Evolutionary conservation across 129 eudicot species (phyloP).

Genomic region (Artemisia tridentata): DNA sequence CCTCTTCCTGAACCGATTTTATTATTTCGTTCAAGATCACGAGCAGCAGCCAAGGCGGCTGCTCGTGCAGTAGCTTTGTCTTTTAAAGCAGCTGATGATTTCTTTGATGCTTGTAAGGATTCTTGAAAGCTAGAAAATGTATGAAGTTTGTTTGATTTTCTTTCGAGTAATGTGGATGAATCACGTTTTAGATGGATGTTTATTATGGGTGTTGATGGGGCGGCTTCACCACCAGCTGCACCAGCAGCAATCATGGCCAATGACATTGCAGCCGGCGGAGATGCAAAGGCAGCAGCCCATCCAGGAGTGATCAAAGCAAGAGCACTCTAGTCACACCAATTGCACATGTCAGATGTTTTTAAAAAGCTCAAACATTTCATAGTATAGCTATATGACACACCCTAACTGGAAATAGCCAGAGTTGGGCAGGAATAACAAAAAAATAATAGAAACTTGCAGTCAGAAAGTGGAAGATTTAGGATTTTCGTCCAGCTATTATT

Average conservation of each 20-base stretch:
- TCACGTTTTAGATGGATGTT: slow-evolving; percentile 60
- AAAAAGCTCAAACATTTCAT: neutral
- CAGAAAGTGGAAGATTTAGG: too few relatives aligned
- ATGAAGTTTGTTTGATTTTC: slow-evolving; percentile 66
- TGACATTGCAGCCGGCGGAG: slow-evolving; percentile 96
- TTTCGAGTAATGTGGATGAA: slow-evolving; percentile 61
- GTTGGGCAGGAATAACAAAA: too few relatives aligned
- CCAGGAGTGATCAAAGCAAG: slow-evolving; percentile 82
- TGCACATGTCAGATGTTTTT: slow-evolving; percentile 7
- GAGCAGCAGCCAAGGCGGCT: slow-evolving; percentile 91
- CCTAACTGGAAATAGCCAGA: too few relatives aligned
- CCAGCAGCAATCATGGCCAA: slow-evolving; percentile 95
- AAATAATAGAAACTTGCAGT: too few relatives aligned
- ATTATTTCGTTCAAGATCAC: slow-evolving; percentile 87
- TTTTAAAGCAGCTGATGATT: slow-evolving; percentile 45
- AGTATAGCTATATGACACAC: neutral
- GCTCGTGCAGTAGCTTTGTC: slow-evolving; percentile 93
- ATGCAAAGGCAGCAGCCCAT: slow-evolving; percentile 98
- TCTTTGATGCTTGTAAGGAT: slow-evolving; percentile 52
- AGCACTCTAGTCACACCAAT: slow-evolving; percentile 58
- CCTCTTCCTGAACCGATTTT: slow-evolving; percentile 94
- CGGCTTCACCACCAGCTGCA: slow-evolving; percentile 77
- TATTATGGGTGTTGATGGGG: slow-evolving; percentile 42
- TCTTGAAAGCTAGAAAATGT: slow-evolving; percentile 89
- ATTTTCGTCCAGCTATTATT: too few relatives aligned